These are phyloP conservation scores for Neoscytalidium dimidiatum DNA, from an alignment of 2,329 filamentous ascomycete genomes.

Conservation along the genomic window DNA sequence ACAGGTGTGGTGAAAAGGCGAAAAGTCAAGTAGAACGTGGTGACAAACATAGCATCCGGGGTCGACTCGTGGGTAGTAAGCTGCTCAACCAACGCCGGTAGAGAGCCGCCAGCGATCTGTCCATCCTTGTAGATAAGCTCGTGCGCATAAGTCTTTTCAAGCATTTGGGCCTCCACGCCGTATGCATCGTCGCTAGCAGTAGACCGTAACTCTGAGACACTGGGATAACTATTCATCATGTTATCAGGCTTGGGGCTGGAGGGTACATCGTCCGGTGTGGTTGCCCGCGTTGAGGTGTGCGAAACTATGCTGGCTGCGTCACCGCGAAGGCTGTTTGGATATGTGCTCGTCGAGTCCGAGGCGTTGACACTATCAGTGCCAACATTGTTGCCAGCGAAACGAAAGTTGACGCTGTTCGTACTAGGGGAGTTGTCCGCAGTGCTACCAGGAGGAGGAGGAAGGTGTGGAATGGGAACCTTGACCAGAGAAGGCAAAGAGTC, in stretches of 20 bases:
- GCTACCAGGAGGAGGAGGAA: conserved; percentile 25
- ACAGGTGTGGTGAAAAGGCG: conserved; percentile 83
- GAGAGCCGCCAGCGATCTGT: conserved; percentile 87
- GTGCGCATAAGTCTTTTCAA: conserved; percentile 89
- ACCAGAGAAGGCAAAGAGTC: conserved; percentile 46
- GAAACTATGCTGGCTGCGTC: conserved; percentile 81
- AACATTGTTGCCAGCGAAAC: conserved; percentile 30
- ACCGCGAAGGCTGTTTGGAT: conserved; percentile 69
- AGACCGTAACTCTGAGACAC: conserved; percentile 63
- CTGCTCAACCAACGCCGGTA: conserved; percentile 89
- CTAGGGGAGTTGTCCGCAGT: conserved; percentile 22
- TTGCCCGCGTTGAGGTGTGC: conserved; percentile 81
- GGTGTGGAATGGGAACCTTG: conserved; percentile 31
- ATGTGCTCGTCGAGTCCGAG: conserved; percentile 78
- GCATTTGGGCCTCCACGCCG: conserved; percentile 78
- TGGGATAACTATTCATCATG: conserved; percentile 62
- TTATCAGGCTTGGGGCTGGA: conserved; percentile 60
- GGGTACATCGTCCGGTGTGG: conserved; percentile 71
- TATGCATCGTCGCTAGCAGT: conserved; percentile 72
- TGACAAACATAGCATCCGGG: conserved; percentile 87
- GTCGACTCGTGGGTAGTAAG: conserved; percentile 91
- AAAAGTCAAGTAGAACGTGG: conserved; percentile 95
- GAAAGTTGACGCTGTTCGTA: conserved; percentile 21
- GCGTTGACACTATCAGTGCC: conserved; percentile 66
- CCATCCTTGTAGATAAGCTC: conserved; percentile 92